Evolutionary conservation across 352 stramenopile species (phyloP).

Genomic region (Phytophthora pseudosyringae): DNA sequence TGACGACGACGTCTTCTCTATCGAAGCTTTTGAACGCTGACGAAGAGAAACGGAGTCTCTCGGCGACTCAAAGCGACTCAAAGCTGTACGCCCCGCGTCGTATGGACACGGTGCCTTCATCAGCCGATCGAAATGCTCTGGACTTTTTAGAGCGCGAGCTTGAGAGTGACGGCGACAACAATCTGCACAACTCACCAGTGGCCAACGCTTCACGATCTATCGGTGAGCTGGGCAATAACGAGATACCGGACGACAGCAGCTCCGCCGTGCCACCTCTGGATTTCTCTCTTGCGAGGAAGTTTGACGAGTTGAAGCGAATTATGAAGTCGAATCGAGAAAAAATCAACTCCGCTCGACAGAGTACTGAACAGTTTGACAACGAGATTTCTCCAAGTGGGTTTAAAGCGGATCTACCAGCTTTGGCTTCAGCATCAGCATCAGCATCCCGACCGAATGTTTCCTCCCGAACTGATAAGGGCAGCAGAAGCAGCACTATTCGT

Average conservation of each 20-base stretch:
- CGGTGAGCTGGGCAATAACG: conserved; percentile 28
- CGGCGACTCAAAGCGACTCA: conserved; percentile 62
- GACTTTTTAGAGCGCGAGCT: conserved; percentile 59
- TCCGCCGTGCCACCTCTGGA: conserved; percentile 34
- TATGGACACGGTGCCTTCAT: conserved; percentile 51
- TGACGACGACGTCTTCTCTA: conserved; percentile 20
- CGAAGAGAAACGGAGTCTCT: conserved; percentile 22
- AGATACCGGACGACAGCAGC: not conserved
- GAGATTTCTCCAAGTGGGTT: not conserved
- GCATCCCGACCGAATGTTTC: conserved; percentile 3
- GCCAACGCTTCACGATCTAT: not conserved
- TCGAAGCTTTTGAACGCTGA: conserved; percentile 12
- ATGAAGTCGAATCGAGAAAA: conserved; percentile 60
- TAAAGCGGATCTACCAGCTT: not conserved
- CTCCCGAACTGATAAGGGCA: not conserved
- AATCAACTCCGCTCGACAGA: conserved; percentile 17
- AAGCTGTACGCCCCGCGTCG: conserved; percentile 64
- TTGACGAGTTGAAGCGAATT: conserved; percentile 65
- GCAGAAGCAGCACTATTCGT: conserved; percentile 17
- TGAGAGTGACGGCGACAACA: conserved; percentile 32
- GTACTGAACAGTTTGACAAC: not conserved
- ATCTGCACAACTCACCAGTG: conserved; percentile 1
- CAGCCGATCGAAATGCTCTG: conserved; percentile 56
- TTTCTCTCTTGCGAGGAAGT: conserved; percentile 63
- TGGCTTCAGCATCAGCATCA: not conserved